Conservation (phyloP, 129 eudicot genomes). For the Tanacetum coccineum region DNA sequence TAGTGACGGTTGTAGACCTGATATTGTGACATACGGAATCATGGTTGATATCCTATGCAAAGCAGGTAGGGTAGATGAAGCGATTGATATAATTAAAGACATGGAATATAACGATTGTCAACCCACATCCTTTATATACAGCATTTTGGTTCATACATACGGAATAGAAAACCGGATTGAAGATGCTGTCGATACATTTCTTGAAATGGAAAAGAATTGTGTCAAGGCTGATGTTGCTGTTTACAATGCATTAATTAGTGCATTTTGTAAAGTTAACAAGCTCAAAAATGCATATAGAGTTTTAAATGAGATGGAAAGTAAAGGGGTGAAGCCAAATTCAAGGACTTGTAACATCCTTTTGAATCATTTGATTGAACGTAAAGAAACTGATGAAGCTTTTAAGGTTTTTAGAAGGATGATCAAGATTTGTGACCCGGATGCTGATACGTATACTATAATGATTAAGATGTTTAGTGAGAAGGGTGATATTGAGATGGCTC, state of each 20-base stretch:
- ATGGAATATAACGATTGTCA: slow-evolving; percentile 57
- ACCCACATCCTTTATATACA: slow-evolving; percentile 85
- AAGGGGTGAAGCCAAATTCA: slow-evolving; percentile 71
- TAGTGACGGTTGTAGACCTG: slow-evolving; percentile 57
- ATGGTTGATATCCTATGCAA: slow-evolving; percentile 93
- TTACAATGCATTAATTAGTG: slow-evolving; percentile 82
- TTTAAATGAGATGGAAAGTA: slow-evolving; percentile 68
- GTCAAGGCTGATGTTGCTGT: slow-evolving; percentile 69
- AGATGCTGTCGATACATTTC: slow-evolving; percentile 79
- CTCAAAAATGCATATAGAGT: slow-evolving; percentile 61
- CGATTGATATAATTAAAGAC: slow-evolving; percentile 52
- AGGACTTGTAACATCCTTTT: slow-evolving; percentile 81
- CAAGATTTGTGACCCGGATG: slow-evolving; percentile 75
- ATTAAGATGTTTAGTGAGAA: slow-evolving; percentile 79
- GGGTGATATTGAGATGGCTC: slow-evolving; percentile 61
- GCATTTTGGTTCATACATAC: slow-evolving; percentile 78
- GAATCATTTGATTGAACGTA: slow-evolving; percentile 61
- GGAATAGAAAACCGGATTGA: slow-evolving; percentile 81
- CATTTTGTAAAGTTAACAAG: slow-evolving; percentile 83
- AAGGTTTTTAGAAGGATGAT: slow-evolving; percentile 72
- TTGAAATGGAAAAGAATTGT: slow-evolving; percentile 77
- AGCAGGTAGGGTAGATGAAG: slow-evolving; percentile 82
- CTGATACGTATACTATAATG: slow-evolving; percentile 86
- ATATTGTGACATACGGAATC: slow-evolving; percentile 82
- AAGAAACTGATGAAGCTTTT: slow-evolving; percentile 71